Conservation (phyloP, 768 basidiomycete species). For the Dendrothele bispora region DNA sequence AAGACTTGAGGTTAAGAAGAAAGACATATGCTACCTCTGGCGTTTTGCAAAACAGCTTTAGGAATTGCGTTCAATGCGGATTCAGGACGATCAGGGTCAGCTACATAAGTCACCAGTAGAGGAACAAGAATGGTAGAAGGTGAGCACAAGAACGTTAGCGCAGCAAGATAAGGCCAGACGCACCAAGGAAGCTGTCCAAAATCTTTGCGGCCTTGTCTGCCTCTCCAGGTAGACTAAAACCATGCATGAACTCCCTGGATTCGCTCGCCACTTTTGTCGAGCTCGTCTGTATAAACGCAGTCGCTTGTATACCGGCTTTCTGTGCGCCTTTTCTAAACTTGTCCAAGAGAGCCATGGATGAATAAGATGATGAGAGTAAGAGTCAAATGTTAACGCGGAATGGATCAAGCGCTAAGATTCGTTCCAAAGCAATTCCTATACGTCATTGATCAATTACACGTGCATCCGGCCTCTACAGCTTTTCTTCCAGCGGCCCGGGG, state of each 20-base stretch:
- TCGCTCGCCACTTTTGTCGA: slow-evolving; percentile 70
- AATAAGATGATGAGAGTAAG: too few species aligned
- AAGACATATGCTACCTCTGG: slow-evolving; percentile 70
- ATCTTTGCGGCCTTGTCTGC: slow-evolving; percentile 94
- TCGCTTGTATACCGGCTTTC: slow-evolving; percentile 80
- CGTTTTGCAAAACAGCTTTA: slow-evolving; percentile 85
- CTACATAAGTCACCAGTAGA: too few species aligned
- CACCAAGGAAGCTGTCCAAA: slow-evolving; percentile 87
- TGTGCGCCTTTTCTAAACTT: slow-evolving; percentile 80
- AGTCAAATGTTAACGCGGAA: too few species aligned
- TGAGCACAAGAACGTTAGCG: slow-evolving; percentile 6
- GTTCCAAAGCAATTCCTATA: too few species aligned
- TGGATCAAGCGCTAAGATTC: too few species aligned
- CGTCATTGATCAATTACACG: too few species aligned
- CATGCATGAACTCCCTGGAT: slow-evolving; percentile 76
- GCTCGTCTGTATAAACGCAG: slow-evolving; percentile 69
- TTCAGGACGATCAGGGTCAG: slow-evolving; percentile 83
- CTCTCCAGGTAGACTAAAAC: slow-evolving; percentile 89
- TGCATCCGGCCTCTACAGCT: too few species aligned
- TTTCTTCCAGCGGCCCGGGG: too few species aligned
- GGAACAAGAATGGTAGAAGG: too few species aligned
- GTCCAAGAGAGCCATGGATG: slow-evolving; percentile 58
- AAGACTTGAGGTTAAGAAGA: too few species aligned
- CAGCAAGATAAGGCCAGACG: slow-evolving; percentile 15
- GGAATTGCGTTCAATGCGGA: slow-evolving; percentile 94